Evolutionary conservation across 805 yeast genomes (phyloP).

Genomic region (Saturnispora zaruensis): DNA sequence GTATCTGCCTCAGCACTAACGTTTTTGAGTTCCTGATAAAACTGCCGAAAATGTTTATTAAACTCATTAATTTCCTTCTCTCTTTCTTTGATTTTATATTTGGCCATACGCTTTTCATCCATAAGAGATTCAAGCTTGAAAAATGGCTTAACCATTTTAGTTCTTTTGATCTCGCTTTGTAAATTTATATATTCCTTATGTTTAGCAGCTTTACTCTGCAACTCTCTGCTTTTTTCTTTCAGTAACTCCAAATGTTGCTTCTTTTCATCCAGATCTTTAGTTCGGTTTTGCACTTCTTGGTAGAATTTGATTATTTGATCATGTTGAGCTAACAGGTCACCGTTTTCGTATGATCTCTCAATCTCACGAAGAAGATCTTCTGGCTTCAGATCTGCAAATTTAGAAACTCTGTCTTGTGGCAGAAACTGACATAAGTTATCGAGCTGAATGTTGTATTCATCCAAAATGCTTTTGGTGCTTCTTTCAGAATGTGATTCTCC

Average conservation of each 20-base stretch:
- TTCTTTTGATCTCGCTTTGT: constrained; percentile 30
- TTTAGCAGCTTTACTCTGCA: constrained; percentile 40
- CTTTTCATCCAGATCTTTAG: constrained; percentile 24
- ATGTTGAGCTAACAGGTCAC: constrained; percentile 50
- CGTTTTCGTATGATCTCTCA: constrained; percentile 66
- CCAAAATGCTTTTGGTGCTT: constrained; percentile 37
- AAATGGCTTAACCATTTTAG: constrained; percentile 30
- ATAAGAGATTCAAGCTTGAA: constrained; percentile 30
- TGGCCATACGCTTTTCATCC: constrained; percentile 25
- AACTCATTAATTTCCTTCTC: constrained; percentile 21
- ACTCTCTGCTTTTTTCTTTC: constrained; percentile 28
- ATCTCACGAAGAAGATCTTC: constrained; percentile 69
- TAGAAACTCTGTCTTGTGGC: constrained; percentile 93
- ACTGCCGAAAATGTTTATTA: constrained; percentile 17
- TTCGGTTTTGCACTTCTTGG: constrained; percentile 25
- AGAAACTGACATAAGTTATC: constrained; percentile 90
- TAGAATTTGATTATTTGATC: constrained; percentile 47
- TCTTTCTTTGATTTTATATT: constrained; percentile 19
- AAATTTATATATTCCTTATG: constrained; percentile 39
- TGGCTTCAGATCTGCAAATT: constrained; percentile 75
- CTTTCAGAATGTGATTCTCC: constrained; percentile 33
- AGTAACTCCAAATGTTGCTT: constrained; percentile 29
- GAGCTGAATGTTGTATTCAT: constrained; percentile 63
- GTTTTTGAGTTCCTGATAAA: constrained; percentile 15
- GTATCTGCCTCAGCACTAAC: constrained; percentile 14